These are phyloP conservation scores for Fusarium avenaceum DNA, from an alignment of 2,329 filamentous ascomycete species.

Conservation along the genomic window DNA sequence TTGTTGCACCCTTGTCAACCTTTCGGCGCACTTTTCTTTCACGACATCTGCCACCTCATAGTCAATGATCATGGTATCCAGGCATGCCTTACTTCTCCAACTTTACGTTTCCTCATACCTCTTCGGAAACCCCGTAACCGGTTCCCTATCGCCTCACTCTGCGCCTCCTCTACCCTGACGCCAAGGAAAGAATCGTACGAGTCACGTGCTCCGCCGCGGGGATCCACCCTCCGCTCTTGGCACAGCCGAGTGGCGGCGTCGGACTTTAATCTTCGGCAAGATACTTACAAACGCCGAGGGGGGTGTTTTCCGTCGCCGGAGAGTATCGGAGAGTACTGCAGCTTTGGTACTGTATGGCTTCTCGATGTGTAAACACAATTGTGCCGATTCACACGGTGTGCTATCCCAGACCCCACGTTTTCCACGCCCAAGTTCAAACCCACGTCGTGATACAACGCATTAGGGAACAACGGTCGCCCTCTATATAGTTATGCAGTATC, in stretches of 20 bases:
- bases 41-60: background rate
- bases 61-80: background rate
- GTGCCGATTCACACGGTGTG: background rate
- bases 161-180: slow-evolving; percentile 18
- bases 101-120: slow-evolving; percentile 1
- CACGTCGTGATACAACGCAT: background rate
- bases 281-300: slow-evolving; percentile 20
- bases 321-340: background rate
- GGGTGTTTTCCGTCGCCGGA: background rate
- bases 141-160: slow-evolving; percentile 13
- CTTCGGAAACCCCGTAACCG: slow-evolving; percentile 18
- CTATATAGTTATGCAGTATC: background rate
- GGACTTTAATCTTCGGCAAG: slow-evolving; percentile 17
- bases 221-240: slow-evolving; percentile 34
- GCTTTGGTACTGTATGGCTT: slow-evolving; percentile 4
- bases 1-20: background rate
- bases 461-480: background rate
- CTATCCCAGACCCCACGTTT: slow-evolving; percentile 39
- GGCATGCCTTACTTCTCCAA: background rate
- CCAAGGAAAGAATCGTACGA: slow-evolving; percentile 32
- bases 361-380: slow-evolving; percentile 6
- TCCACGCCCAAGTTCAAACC: background rate
- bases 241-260: slow-evolving; percentile 29
- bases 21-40: background rate
- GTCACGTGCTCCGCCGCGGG: slow-evolving; percentile 47